Evolutionary conservation across 2,329 filamentous ascomycete genomes (phyloP).

Genomic region (Scedosporium dehoogii): DNA sequence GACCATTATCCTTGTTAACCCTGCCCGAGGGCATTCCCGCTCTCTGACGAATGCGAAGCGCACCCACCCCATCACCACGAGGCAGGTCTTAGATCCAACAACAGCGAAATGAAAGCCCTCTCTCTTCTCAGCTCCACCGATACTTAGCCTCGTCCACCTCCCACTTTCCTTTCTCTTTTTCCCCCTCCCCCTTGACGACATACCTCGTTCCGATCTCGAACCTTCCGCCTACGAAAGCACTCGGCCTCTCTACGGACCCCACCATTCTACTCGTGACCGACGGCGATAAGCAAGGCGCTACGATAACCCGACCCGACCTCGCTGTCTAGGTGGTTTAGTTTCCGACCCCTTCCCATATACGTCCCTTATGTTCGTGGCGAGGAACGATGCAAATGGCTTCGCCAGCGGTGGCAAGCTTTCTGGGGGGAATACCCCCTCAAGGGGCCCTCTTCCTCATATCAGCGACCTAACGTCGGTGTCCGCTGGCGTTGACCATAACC

Average conservation of each 20-base stretch:
- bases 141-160: background rate
- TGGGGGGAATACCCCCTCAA: constrained; percentile 11
- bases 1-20: background rate
- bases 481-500: constrained; percentile 35
- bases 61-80: background rate
- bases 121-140: background rate
- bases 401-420: constrained; percentile 9
- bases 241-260: too few species aligned
- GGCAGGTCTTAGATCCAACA: background rate
- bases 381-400: constrained; percentile 18
- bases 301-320: background rate
- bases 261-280: too few species aligned
- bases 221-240: too few species aligned
- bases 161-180: background rate
- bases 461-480: constrained; percentile 39
- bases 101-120: background rate
- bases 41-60: background rate
- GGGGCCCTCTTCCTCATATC: constrained; percentile 38
- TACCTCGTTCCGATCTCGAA: too few species aligned
- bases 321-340: background rate
- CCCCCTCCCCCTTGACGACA: too few species aligned
- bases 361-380: constrained; percentile 19
- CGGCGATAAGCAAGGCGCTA: too few species aligned
- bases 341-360: constrained; percentile 2
- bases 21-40: background rate